Evolutionary conservation across 805 yeast genomes (phyloP).

Genomic region (Candida qinlingensis): DNA sequence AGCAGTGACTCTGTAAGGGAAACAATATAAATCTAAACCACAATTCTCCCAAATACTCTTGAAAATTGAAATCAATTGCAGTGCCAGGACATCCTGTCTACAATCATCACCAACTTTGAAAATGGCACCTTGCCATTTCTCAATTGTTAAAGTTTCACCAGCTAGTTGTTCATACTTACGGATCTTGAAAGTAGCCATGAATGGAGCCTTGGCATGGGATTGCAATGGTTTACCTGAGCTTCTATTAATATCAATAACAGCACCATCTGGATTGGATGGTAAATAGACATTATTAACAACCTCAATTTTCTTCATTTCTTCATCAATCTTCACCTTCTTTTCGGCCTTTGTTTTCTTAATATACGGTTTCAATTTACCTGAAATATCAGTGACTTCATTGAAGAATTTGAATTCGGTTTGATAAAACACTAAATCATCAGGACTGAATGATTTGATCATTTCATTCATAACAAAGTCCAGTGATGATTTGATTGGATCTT

Average conservation of each 20-base stretch:
- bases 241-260: conserved; percentile 85
- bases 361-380: conserved; percentile 92
- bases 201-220: conserved; percentile 98
- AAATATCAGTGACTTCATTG: conserved; percentile 84
- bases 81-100: conserved; percentile 92
- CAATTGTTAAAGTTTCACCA: conserved; percentile 41
- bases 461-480: conserved; percentile 65
- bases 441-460: conserved; percentile 59
- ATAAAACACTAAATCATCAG: conserved; percentile 61
- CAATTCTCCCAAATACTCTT: conserved; percentile 83
- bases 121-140: conserved; percentile 89
- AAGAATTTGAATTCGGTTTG: conserved; percentile 84
- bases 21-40: conserved; percentile 87
- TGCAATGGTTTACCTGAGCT: conserved; percentile 92
- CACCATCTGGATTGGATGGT: conserved; percentile 96
- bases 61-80: conserved; percentile 88
- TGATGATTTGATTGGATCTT: conserved; percentile 78
- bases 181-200: conserved; percentile 92
- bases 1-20: conserved; percentile 93
- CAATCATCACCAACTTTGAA: conserved; percentile 99
- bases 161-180: conserved; percentile 45
- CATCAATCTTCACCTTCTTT: conserved; percentile 92
- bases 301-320: conserved; percentile 78
- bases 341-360: conserved; percentile 94
- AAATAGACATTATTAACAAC: conserved; percentile 82